Evolutionary conservation across 164 flowering plant genomes (phyloP), one percentile per base, ranked within the genome.

Genomic region (Vitis labrusca): DNA sequence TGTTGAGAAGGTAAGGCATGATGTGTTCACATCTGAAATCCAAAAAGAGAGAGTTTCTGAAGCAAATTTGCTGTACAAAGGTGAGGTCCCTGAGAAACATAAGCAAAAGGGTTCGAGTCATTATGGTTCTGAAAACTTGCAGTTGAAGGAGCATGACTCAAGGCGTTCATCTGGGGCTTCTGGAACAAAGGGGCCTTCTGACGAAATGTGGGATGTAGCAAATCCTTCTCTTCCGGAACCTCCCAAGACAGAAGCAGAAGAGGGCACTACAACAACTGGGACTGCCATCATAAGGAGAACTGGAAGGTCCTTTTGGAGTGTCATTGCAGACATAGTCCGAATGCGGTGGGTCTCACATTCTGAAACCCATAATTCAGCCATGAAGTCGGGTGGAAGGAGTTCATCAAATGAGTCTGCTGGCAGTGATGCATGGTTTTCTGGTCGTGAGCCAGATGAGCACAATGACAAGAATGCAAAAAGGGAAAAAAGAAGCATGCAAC

Each of bases 351-450:
- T 74, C 65, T 62, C 89, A 68, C 88, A 29, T 71, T 71, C 83
- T 50, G 91, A 82, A 74, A 71, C 77, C 63, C 84, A 79, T 71
- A 74, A 61, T 61, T 79, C 89, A 67, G 63, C 82, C 63, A 50
- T 55, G 52, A 89, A 72, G 64, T 81, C 86, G 3, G 80, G 80
- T 61, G 84, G 76, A 63, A 84, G 59, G 74, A 86, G 78, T 73
- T 88, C 90, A 68, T 77, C 96, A 9, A 79, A 77, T 77, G 92
- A 85, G 71, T 89, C 97, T 69, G 79, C 66, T 50, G 78, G 81
- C 71, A 90, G 88, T 73, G 98, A 90, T 59, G 65, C 89, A 16
- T 90, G 90, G 92, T 93, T 88, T 81, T 93, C 98, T 17, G 90
- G 96, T 52, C 81, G 76, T 72, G 98, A 91, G 53, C 78, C 76